phyloP scores from a whole-genome alignment of 257 asterid genomes.

The Solanum sejunctum region DNA sequence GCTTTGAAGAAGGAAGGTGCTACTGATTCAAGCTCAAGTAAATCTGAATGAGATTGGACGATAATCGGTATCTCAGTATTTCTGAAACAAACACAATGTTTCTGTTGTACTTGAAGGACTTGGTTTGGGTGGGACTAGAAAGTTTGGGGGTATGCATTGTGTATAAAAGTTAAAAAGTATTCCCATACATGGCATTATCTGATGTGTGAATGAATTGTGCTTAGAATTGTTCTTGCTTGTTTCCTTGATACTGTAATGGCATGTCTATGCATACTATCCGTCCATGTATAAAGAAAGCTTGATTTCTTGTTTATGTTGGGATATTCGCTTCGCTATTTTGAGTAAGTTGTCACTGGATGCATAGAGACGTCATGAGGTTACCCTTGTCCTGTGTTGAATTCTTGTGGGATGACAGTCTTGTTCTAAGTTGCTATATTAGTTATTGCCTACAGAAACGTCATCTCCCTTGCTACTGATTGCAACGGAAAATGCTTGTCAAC shows the following conservation, averaged over 20 bases:
- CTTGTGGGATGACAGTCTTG: background rate
- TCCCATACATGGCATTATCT: background rate
- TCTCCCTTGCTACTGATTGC: background rate
- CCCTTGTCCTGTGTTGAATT: background rate
- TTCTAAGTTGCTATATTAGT: background rate
- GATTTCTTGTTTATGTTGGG: background rate
- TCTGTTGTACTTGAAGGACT: background rate
- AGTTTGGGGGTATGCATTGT: background rate
- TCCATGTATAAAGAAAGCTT: background rate
- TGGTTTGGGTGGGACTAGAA: background rate
- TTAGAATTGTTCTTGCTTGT: background rate
- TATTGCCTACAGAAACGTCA: background rate
- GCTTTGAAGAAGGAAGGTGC: constrained; percentile 29
- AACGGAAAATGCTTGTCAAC: background rate
- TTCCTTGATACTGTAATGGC: background rate
- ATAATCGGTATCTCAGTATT: background rate
- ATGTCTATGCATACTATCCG: background rate
- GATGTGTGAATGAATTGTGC: background rate
- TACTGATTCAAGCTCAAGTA: constrained; percentile 6
- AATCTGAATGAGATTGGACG: constrained; percentile 18
- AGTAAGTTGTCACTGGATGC: background rate
- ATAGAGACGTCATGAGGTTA: background rate
- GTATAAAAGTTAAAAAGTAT: background rate
- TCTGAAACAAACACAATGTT: background rate
- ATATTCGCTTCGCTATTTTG: background rate